Evolutionary conservation across 148 eudicot species (phyloP), one percentile per base, ranked within the genome.

Genomic region (Rhododendron henanense): DNA sequence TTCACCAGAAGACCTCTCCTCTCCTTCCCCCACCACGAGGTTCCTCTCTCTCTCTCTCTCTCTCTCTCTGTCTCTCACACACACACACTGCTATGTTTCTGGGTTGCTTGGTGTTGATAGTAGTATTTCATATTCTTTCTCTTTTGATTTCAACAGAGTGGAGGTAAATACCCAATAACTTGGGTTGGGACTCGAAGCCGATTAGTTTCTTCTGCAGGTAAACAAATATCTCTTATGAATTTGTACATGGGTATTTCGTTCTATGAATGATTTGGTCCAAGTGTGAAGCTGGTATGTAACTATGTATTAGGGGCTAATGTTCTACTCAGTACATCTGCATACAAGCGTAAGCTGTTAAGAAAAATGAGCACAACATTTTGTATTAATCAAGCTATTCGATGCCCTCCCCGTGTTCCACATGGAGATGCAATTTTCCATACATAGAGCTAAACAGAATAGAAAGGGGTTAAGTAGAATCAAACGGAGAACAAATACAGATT

Each of bases 161-260:
- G 85, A 50, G 65, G 61, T 39, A 84, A n/a, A 47, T 53, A 74
- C 41, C 84, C 39, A 31, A 59, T 75, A 37, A 75, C 19, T 69
- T 83, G 78, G n/a, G 9, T 23, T 28, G 71, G 79, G 28, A 75
- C 50, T 16, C 78, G 47, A 35, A 84, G 45, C 48, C 81, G 88
- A 28, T 89, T n/a, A 65, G 48, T 65, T 75, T 86, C 85, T 5
- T 84, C 87, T 50, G 59, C 88, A 71, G 90, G 90, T 88, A 88
- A 31, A 69, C 16, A 59, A 59, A 21, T 53, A 2, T 53, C 18
- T 53, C 59, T 53, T 50, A 50, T 50, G 53, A 50, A 50, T 50
- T 50, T 50, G 13, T 11, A 50, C 57, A 53, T 53, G 57, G 57
- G 57, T 53, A 53, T 53, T 14, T 15, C 16, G 16, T 25, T 79